Base-by-base conservation (phyloP, 352 stramenopile genomes). In the Globisporangium camurandrum region DNA sequence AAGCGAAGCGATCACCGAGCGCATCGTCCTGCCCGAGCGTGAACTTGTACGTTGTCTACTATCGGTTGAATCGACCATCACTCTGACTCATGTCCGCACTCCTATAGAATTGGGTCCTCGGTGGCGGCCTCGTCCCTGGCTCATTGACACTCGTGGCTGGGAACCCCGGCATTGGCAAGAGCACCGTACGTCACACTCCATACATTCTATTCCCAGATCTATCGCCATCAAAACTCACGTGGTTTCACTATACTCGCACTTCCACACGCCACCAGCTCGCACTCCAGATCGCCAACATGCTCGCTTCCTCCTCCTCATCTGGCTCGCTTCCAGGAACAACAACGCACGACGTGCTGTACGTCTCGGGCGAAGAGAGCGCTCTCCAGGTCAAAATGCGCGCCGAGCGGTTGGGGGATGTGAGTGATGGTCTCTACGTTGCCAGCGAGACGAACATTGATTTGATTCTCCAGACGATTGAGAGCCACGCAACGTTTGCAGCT, bases 331-430 rank as follows among this genome's bases (percentile, higher is more conserved):
- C 28, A 12, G 6, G 7, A 27, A 19, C 37, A n/a, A 2, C 28
- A 19, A 9, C 11, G 2, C 75, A 79, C 22, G 69, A 71, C 24
- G 93, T 98, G 19, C 71, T 98, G 16, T 99, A 99, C 60, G 74
- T 98, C 4, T 98, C 93, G 2, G 96, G 96, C 20, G 96, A 99
- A 71, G 96, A 99, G 61, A 98, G 92, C 54, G 70, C 90, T n/a
- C 64, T 89, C 31, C 96, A 99, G 66, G 88, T 99, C 54, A 95
- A 94, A 42, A 88, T 95, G 61, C 72, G 95, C 37, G 95, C 93
- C 3, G 67, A 94, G 42, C 71, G 95, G 1, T 75, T 97, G 24
- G 86, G 75, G 16, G 74, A 85, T 0, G 47, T 86, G 3, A 72
- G 66, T 46, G 57, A 86, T 45, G 66, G 67, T 45, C 60, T 94